Conservation (phyloP, 306 rosid genomes). For the Pyrus bretschneideri region DNA sequence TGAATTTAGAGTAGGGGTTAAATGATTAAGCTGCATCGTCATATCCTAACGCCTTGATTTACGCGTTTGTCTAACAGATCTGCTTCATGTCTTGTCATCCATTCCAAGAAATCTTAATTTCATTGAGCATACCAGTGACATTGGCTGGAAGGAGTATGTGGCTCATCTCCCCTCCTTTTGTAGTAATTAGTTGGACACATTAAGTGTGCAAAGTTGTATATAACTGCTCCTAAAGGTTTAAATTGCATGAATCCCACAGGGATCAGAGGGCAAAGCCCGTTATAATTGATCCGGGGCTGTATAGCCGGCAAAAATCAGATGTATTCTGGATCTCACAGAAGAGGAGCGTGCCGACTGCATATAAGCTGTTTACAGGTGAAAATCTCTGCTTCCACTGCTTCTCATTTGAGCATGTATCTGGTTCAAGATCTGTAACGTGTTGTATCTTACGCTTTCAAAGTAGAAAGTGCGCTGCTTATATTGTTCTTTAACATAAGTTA, state of each 20-base stretch:
- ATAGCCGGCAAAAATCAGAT: conserved; percentile 55
- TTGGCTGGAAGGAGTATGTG: conserved; percentile 93
- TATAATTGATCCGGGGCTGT: conserved; percentile 72
- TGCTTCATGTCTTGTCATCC: conserved; percentile 59
- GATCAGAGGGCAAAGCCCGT: conserved; percentile 70
- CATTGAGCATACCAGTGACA: conserved; percentile 77
- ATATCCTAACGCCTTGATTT: not conserved
- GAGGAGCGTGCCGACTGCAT: conserved; percentile 65
- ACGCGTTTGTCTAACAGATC: conserved; percentile 32
- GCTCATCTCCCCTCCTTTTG: conserved; percentile 8
- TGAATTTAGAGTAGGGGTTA: not conserved
- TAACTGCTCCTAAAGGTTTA: conserved; percentile 1
- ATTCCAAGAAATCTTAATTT: conserved; percentile 61
- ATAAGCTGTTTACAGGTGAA: conserved; percentile 62
- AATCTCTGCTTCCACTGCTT: conserved; percentile 8
- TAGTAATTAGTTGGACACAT: conserved; percentile 3
- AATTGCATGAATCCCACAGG: conserved; percentile 29
- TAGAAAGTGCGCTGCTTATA: not conserved
- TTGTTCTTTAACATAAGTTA: not conserved
- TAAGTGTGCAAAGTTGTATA: not conserved
- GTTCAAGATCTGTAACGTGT: not conserved
- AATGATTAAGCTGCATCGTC: not conserved
- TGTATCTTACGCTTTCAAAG: not conserved
- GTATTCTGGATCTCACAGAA: conserved; percentile 67
- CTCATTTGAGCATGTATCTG: not conserved